Evolutionary conservation across 2,329 filamentous ascomycete genomes (phyloP), one percentile per base, ranked within the genome.

Genomic region (Aureobasidium mangrovei): DNA sequence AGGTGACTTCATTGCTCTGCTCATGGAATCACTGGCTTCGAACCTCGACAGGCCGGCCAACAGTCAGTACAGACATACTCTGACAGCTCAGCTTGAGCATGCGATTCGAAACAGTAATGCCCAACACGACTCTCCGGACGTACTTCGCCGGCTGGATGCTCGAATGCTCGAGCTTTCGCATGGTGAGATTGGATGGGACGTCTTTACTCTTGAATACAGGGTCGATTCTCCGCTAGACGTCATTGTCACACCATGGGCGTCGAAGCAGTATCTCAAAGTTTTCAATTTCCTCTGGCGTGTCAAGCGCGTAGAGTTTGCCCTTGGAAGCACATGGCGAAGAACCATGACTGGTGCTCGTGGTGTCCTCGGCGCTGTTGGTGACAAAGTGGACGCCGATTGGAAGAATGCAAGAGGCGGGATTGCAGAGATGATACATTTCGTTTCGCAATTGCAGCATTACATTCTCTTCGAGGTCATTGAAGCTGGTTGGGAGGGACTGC

Each of bases 221-320:
- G 93, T 98, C 61, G 91, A 95, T 67, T 87, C 91, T 2, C 93
- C 93, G 0, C 88, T 96, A 27, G 93, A 98, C 67, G 93, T 98
- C 29, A 91, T 98, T 45, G 90, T 98, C 38, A 97, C 91, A 0
- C 89, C 94, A 40, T 96, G 91, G 82, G 91, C 90, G 43, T 91
- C 88, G 60, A 87, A 91, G 26, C 91, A 98, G 67, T 98, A 98
- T 67, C 84, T 98, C 62, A 97, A 97, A 67, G 89, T 98, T 7
- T 98, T 98, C 79, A 98, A 98, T 71, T 96, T 98, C 66, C 79
- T 98, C 3, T 98, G 93, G 91, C 85, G 93, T 59, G 89, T 98
- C 65, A 98, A 98, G 72, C 85, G 93, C 29, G 93, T 98, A 49
- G 93, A 98, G 65, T 98, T 97, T 65, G 91, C 88, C 0, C 80